Percentiles rank a stretch among this genome's conserved stretches.
Conservation (phyloP, 768 basidiomycete genomes). For the Mycena olivaceomarginata region DNA sequence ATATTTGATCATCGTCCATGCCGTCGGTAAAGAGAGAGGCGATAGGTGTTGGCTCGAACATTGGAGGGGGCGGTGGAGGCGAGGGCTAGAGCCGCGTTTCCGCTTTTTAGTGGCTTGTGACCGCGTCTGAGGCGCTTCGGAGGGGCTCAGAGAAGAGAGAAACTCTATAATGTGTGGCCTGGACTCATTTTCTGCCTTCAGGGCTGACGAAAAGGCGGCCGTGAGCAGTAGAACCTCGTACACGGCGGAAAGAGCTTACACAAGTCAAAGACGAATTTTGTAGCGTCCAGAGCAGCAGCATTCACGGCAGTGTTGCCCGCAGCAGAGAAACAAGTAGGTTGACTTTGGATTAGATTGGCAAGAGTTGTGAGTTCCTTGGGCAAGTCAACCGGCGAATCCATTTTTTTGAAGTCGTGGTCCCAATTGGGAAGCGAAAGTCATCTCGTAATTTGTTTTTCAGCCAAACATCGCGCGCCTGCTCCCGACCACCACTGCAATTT, state of each 20-base stretch:
- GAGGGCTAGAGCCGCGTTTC: conserved; percentile 62
- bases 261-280: conserved; percentile 85
- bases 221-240: background rate
- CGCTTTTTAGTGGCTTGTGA: conserved; percentile 74
- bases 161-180: conserved; percentile 79
- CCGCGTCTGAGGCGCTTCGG: conserved; percentile 84
- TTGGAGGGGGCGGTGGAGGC: conserved; percentile 52
- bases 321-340: conserved; percentile 72
- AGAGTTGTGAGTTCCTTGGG: conserved; percentile 67
- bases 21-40: conserved; percentile 83
- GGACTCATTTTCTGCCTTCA: conserved; percentile 83
- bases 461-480: background rate
- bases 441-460: conserved; percentile 21
- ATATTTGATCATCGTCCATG: conserved; percentile 92
- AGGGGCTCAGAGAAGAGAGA: conserved; percentile 79
- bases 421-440: conserved; percentile 3
- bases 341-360: conserved; percentile 72
- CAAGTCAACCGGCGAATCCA: conserved; percentile 16
- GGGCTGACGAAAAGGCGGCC: conserved; percentile 25
- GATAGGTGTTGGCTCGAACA: conserved; percentile 81
- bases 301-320: conserved; percentile 72
- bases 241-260: conserved; percentile 65
- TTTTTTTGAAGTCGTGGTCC: conserved; percentile 27
- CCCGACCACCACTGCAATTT: no score
- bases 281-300: conserved; percentile 76